Percentiles rank a stretch among this genome's conserved stretches.
Conservation (phyloP, 2,329 filamentous ascomycete species). For the Venturia asperata region DNA sequence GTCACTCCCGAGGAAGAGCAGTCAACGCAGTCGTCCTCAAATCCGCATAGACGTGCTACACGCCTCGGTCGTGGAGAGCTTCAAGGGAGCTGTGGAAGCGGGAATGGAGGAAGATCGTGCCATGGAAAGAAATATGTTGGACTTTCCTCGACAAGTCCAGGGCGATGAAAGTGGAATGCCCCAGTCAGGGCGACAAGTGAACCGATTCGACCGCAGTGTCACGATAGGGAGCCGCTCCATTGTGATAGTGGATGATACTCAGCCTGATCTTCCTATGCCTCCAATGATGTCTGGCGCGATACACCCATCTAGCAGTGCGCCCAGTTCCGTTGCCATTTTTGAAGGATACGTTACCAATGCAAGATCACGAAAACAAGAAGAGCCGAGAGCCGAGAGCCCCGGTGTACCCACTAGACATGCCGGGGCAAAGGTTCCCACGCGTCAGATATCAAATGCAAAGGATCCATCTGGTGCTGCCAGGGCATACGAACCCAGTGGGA, state of each 20-base stretch:
- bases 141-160: not conserved
- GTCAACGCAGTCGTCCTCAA: slow-evolving; percentile 30
- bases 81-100: slow-evolving; percentile 59
- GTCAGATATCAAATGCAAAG: slow-evolving; percentile 1
- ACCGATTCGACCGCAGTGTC: slow-evolving; percentile 46
- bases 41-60: slow-evolving; percentile 74
- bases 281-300: slow-evolving; percentile 40
- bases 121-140: slow-evolving; percentile 10
- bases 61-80: slow-evolving; percentile 70
- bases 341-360: slow-evolving; percentile 4
- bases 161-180: slow-evolving; percentile 29
- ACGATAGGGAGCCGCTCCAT: slow-evolving; percentile 85
- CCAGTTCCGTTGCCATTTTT: slow-evolving; percentile 9
- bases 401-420: not conserved
- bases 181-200: not conserved
- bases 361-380: not conserved
- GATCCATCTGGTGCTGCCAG: not conserved
- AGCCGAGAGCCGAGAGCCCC: not conserved
- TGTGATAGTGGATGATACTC: slow-evolving; percentile 70
- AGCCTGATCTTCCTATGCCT: slow-evolving; percentile 22
- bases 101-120: slow-evolving; percentile 37
- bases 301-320: slow-evolving; percentile 17
- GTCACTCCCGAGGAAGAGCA: slow-evolving; percentile 18
- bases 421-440: not conserved
- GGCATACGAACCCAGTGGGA: slow-evolving; percentile 16